Evolutionary conservation across 108 stramenopile species (phyloP).

Genomic region (Fistulifera solaris): DNA sequence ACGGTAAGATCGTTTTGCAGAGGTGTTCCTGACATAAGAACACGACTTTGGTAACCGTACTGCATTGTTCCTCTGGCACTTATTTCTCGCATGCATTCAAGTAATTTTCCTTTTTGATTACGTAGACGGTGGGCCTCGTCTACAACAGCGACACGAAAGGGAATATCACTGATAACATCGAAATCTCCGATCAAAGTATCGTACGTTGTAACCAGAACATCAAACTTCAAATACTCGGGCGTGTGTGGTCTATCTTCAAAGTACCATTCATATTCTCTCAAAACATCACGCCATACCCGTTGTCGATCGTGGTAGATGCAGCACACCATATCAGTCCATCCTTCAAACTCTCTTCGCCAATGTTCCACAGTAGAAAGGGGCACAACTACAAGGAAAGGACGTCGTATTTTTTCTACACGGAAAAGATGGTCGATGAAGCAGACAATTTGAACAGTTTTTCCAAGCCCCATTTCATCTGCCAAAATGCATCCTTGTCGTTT

Average conservation of each 20-base stretch:
- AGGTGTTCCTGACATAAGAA: constrained; percentile 98
- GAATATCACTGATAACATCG: constrained; percentile 80
- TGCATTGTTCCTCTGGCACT: constrained; percentile 69
- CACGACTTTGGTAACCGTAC: constrained; percentile 89
- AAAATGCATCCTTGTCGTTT: constrained; percentile 86
- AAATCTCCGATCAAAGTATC: constrained; percentile 89
- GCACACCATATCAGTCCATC: constrained; percentile 94
- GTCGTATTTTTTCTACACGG: constrained; percentile 82
- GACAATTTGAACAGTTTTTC: constrained; percentile 93
- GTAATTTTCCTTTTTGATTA: constrained; percentile 87
- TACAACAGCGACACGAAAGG: constrained; percentile 87
- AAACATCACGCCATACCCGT: constrained; percentile 91
- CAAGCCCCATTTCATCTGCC: constrained; percentile 92
- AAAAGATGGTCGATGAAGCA: constrained; percentile 89
- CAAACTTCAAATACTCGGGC: constrained; percentile 91
- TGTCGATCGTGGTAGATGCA: constrained; percentile 96
- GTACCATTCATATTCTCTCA: constrained; percentile 97
- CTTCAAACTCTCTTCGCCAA: constrained; percentile 95
- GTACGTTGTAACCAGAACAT: constrained; percentile 90
- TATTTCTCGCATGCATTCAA: constrained; percentile 93
- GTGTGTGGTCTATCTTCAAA: constrained; percentile 93
- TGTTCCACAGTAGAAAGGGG: constrained; percentile 97
- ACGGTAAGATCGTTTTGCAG: constrained; percentile 94
- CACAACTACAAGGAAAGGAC: constrained; percentile 94
- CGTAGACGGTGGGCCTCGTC: constrained; percentile 97